phyloP scores from a whole-genome alignment of 306 rosid genomes.

The Vigna mungo region DNA sequence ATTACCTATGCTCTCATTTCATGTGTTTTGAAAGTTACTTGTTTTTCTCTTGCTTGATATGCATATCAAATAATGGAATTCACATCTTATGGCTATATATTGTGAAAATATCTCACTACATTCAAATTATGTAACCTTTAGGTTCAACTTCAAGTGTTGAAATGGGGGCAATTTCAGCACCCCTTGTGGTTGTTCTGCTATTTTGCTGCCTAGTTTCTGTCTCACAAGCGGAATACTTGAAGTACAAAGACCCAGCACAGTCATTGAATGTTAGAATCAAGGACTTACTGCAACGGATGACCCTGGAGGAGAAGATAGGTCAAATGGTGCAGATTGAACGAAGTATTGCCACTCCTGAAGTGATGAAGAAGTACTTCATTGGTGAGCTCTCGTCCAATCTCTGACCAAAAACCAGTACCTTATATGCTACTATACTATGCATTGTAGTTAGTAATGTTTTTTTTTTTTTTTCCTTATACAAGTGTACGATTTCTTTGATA shows the following conservation, averaged over 20 bases:
- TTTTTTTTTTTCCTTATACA: background rate
- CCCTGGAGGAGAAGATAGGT: conserved; percentile 33
- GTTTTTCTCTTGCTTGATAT: conserved; percentile 4
- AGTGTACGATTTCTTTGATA: background rate
- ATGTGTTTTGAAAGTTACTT: background rate
- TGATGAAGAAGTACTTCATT: conserved; percentile 32
- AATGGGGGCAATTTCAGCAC: conserved; percentile 14
- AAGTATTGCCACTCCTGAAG: conserved; percentile 27
- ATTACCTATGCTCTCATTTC: background rate
- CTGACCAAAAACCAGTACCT: background rate
- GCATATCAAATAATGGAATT: background rate
- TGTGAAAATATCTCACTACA: background rate
- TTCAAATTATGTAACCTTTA: background rate
- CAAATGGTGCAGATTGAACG: conserved; percentile 35
- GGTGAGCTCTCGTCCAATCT: background rate
- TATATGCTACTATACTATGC: background rate
- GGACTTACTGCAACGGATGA: conserved; percentile 24
- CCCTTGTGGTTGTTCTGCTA: background rate
- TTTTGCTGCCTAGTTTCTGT: background rate
- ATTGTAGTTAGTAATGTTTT: background rate
- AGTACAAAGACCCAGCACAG: conserved; percentile 23
- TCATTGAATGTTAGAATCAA: conserved; percentile 12
- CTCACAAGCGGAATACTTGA: conserved; percentile 23
- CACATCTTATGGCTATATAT: background rate
- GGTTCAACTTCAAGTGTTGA: conserved; percentile 23